Base-by-base conservation (phyloP, 768 basidiomycete genomes). In the Suillus spraguei region DNA sequence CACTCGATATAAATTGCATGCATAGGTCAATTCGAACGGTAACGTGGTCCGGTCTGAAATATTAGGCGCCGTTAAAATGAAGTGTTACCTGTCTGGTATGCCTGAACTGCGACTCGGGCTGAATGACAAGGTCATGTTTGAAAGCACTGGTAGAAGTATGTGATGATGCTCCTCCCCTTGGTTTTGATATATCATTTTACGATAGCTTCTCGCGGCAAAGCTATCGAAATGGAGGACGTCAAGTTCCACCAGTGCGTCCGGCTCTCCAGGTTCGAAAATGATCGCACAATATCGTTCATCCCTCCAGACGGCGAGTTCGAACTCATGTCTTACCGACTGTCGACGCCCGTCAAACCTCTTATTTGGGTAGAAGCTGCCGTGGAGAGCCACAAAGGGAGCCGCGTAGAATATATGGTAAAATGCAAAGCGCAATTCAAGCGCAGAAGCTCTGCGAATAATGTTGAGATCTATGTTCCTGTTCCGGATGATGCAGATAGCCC, bases 71-170 rank as follows among this genome's bases (percentile, higher is more conserved):
- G 86, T 99, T 71, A 99, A 99, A 84, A 99, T 99, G 97, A 99
- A 99, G 77, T 99, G 97, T 74, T 99, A 98, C 74, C 84, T 99
- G 2, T 95, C 94, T 10, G 97, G 97, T n/a, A 99, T 99, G 97
- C 97, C 97, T 20, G 97, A 99, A 74, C 82, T 99, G 53, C 84
- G 97, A 63, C 77, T 99, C 35, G 97, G 97, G 3, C 81, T 99
- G 62, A 99, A 99, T 77, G 97, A 99, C 81, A 99, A 99, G 78
- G 95, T 98, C 75, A 99, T 99, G 97, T 98, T 99, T 70, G 97
- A 99, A 77, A 93, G 84, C 71, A 98, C 97, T 2, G 97, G 97
- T 22, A 85, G 97, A 69, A 94, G 95, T 96, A 74, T 71, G 92
- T 82, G 39, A 16, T 60, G 4, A 5, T 33, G 42, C 35, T 35